Evolutionary conservation across 306 rosid species (phyloP).

Genomic region (Castanospermum australe): DNA sequence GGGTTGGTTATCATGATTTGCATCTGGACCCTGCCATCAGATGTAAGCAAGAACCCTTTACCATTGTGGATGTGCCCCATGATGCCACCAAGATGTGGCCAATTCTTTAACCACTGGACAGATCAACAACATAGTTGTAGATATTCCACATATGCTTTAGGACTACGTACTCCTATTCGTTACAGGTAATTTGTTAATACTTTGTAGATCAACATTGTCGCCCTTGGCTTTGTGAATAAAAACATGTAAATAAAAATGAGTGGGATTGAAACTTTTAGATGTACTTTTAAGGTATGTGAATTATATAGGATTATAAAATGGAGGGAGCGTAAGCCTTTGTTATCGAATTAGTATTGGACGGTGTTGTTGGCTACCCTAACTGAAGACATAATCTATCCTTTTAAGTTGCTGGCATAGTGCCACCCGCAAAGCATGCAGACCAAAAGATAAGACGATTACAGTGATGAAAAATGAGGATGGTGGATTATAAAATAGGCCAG

Average conservation of each 20-base stretch:
- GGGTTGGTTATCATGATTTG: neutral
- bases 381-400: neutral
- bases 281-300: neutral
- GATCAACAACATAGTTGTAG: neutral
- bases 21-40: neutral
- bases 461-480: neutral
- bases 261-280: neutral
- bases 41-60: neutral
- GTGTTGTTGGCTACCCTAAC: slow-evolving; percentile 2
- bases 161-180: neutral
- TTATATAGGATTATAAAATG: neutral
- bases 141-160: neutral
- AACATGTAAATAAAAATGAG: neutral
- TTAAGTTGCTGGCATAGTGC: neutral
- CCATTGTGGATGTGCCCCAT: slow-evolving; percentile 10
- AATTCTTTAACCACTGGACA: neutral
- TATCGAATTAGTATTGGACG: neutral
- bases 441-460: neutral
- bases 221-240: neutral
- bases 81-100: neutral
- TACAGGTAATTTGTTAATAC: neutral
- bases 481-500: neutral
- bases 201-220: neutral
- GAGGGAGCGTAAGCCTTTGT: neutral
- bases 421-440: neutral